These are phyloP conservation scores for Jaapia argillacea DNA, from an alignment of 768 basidiomycete genomes.

Conservation along the genomic window DNA sequence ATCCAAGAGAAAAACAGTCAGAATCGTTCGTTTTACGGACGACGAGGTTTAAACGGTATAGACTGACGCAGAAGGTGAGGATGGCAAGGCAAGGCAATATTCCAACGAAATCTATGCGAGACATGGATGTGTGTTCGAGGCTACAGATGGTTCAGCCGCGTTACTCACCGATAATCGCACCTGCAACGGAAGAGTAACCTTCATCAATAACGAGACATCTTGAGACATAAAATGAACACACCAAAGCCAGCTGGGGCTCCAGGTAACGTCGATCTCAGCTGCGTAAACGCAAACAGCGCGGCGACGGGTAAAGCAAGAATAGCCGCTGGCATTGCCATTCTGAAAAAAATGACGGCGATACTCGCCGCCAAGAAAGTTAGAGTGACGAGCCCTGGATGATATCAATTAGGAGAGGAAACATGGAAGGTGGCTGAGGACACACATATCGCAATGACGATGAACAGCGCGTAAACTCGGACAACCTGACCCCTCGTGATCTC, in stretches of 20 bases:
- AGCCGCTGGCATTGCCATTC: slow-evolving; percentile 11
- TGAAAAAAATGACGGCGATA: slow-evolving; percentile 7
- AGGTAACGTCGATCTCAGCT: slow-evolving; percentile 15
- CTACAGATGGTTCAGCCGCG: not conserved
- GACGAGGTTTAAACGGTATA: not conserved
- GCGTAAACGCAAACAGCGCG: slow-evolving; percentile 18
- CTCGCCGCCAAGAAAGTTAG: not conserved
- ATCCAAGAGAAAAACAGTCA: not conserved
- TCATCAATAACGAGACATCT: not conserved
- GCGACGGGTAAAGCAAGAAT: slow-evolving; percentile 14
- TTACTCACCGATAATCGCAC: not conserved
- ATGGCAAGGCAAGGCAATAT: not conserved
- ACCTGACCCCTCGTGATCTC: not conserved
- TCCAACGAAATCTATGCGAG: not conserved
- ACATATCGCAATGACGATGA: not conserved
- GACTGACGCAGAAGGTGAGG: not conserved
- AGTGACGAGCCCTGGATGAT: not conserved
- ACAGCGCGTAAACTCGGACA: not conserved
- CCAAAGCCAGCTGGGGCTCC: slow-evolving; percentile 16
- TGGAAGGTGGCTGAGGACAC: not conserved
- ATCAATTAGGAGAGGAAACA: not conserved
- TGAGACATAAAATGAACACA: slow-evolving; percentile 3
- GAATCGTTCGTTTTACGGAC: not conserved
- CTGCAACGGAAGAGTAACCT: not conserved
- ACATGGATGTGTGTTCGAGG: not conserved